Evolutionary conservation across 1,284 basidiomycete species (phyloP).

Genomic region (Ceratobasidium sp.): DNA sequence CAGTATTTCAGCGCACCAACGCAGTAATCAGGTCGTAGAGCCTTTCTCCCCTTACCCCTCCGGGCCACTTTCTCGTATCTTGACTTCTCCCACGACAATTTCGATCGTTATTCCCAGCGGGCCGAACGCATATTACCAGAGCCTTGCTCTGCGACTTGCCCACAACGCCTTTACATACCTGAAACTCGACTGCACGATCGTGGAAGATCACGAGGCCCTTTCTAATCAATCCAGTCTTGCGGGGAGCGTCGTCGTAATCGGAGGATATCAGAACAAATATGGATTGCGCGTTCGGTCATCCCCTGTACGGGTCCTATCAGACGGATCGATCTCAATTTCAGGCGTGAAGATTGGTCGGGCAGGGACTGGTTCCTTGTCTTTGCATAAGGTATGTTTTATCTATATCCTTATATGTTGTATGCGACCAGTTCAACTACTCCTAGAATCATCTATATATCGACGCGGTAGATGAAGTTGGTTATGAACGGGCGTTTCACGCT

Average conservation of each 20-base stretch:
- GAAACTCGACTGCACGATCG: slow-evolving; percentile 46
- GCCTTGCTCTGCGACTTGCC: slow-evolving; percentile 44
- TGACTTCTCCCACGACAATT: slow-evolving; percentile 33
- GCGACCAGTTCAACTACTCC: not conserved
- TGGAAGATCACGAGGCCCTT: slow-evolving; percentile 38
- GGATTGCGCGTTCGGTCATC: slow-evolving; percentile 18
- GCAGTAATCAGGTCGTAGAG: not conserved
- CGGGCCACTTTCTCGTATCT: slow-evolving; percentile 46
- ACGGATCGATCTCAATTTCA: slow-evolving; percentile 33
- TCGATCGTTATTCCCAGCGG: slow-evolving; percentile 42
- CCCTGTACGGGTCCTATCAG: not conserved
- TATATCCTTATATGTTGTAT: not conserved
- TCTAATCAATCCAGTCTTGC: not conserved
- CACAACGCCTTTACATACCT: slow-evolving; percentile 47
- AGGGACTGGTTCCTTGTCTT: slow-evolving; percentile 33
- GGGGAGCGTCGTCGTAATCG: slow-evolving; percentile 46
- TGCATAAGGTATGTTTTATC: slow-evolving; percentile 4
- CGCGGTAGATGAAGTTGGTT: slow-evolving; percentile 44
- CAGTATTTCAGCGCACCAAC: not conserved
- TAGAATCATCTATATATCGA: slow-evolving; percentile 46
- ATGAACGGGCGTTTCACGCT: slow-evolving; percentile 44
- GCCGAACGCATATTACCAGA: slow-evolving; percentile 8
- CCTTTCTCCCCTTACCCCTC: slow-evolving; percentile 4
- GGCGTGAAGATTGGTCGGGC: not conserved
- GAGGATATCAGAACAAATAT: slow-evolving; percentile 43